A percentile compares a stretch with the other conserved stretches of the same genome.
These are phyloP conservation scores for Pharnaceum exiguum DNA, from an alignment of 148 eudicot genomes.

Conservation along the genomic window DNA sequence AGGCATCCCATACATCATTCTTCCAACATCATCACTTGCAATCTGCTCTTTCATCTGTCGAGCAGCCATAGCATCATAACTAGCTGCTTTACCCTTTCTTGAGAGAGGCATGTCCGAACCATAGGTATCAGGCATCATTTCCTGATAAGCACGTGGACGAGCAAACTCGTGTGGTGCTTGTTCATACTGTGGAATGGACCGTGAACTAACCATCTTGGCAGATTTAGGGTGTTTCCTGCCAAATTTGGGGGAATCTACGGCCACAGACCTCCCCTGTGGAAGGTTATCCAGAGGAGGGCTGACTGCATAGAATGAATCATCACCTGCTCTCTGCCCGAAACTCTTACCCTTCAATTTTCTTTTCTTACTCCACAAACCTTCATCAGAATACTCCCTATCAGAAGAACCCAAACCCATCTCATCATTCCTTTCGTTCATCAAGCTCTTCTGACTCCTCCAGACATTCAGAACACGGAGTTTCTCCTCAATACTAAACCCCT, in stretches of 20 bases:
- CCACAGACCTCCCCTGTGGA: slow-evolving; percentile 30
- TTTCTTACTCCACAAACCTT: slow-evolving; percentile 48
- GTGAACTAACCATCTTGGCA: slow-evolving; percentile 42
- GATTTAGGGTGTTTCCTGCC: slow-evolving; percentile 44
- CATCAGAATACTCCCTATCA: slow-evolving; percentile 54
- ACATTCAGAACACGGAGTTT: slow-evolving; percentile 81
- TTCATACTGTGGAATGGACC: slow-evolving; percentile 33
- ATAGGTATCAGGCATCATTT: slow-evolving; percentile 31
- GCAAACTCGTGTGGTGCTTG: slow-evolving; percentile 23
- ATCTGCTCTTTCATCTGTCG: slow-evolving; percentile 33
- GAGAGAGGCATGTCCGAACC: slow-evolving; percentile 30
- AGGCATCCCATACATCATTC: slow-evolving; percentile 42
- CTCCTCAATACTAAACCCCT: slow-evolving; percentile 87
- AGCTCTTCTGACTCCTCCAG: slow-evolving; percentile 65
- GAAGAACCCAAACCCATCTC: slow-evolving; percentile 60
- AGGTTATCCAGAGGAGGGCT: slow-evolving; percentile 33
- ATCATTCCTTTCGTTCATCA: slow-evolving; percentile 69
- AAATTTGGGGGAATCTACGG: slow-evolving; percentile 29
- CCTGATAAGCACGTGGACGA: slow-evolving; percentile 25
- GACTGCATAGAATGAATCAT: slow-evolving; percentile 23
- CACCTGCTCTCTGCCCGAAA: slow-evolving; percentile 33
- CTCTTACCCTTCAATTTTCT: slow-evolving; percentile 46
- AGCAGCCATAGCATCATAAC: slow-evolving; percentile 28
- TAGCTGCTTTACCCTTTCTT: slow-evolving; percentile 34
- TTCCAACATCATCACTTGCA: slow-evolving; percentile 36